A percentile compares a stretch with the other conserved stretches of the same genome.
phyloP scores from a whole-genome alignment of 371 early-diverging fungal genomes.

The Mucor plumbeus region DNA sequence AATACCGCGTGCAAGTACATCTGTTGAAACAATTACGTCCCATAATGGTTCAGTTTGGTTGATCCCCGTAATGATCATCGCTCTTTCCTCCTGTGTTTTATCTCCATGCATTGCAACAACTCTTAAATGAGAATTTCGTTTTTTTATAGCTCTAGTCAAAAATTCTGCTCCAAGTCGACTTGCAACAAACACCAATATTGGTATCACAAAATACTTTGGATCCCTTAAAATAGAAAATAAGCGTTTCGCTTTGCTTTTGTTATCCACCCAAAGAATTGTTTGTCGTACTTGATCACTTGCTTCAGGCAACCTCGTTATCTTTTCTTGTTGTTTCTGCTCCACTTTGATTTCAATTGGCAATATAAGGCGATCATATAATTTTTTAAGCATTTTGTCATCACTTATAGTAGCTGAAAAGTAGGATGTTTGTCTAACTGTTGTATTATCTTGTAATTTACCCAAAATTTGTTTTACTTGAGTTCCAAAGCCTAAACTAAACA shows the following conservation, averaged over 20 bases:
- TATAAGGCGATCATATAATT: constrained; percentile 13
- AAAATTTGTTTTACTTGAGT: constrained; percentile 55
- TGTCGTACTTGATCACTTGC: constrained; percentile 58
- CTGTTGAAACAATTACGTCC: constrained; percentile 62
- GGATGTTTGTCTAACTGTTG: constrained; percentile 49
- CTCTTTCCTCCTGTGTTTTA: constrained; percentile 56
- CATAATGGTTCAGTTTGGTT: constrained; percentile 38
- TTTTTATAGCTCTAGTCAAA: constrained; percentile 52
- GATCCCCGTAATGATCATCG: constrained; percentile 37
- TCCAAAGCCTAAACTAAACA: constrained; percentile 61
- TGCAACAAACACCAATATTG: constrained; percentile 62
- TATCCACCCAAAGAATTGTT: constrained; percentile 69
- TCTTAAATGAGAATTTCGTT: constrained; percentile 40
- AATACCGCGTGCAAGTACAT: constrained; percentile 60
- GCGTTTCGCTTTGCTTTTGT: constrained; percentile 63
- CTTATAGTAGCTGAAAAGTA: constrained; percentile 56
- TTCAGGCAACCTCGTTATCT: constrained; percentile 16
- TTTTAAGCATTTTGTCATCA: constrained; percentile 22
- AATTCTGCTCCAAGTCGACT: constrained; percentile 62
- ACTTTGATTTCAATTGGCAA: constrained; percentile 34
- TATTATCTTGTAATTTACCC: constrained; percentile 45
- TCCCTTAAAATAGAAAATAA: constrained; percentile 60
- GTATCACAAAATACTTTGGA: constrained; percentile 61
- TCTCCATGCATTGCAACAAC: constrained; percentile 62
- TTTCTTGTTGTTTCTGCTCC: constrained; percentile 16